Evolutionary conservation across 345 rosid genomes (phyloP).

Genomic region (Arabis alpina): DNA sequence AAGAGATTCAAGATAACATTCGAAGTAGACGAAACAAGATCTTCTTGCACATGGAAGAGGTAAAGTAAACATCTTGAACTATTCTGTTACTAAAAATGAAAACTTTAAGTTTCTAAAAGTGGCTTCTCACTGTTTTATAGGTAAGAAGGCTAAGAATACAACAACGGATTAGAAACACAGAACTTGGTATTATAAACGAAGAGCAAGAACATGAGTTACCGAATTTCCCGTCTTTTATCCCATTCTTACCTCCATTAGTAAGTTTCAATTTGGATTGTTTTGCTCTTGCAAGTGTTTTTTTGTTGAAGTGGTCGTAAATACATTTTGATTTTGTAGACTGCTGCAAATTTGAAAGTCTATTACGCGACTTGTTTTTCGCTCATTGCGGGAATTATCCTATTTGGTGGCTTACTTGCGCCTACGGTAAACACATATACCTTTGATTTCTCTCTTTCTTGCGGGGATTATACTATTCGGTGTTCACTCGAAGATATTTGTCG

Average conservation of each 20-base stretch:
- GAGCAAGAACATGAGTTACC: slow-evolving; percentile 80
- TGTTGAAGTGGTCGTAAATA: neutral
- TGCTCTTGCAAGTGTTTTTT: neutral
- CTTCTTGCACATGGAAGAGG: slow-evolving; percentile 99
- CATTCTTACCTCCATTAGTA: slow-evolving; percentile 95
- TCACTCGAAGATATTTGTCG: neutral
- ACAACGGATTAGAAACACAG: slow-evolving; percentile 76
- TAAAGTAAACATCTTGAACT: neutral
- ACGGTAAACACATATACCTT: slow-evolving; percentile 50
- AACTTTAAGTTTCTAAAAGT: slow-evolving; percentile 14
- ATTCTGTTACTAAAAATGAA: slow-evolving; percentile 11
- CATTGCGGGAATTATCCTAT: slow-evolving; percentile 82
- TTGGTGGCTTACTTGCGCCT: slow-evolving; percentile 95
- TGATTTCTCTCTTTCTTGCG: neutral
- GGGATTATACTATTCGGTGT: too few species aligned
- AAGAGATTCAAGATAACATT: slow-evolving; percentile 93
- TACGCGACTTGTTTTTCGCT: slow-evolving; percentile 90
- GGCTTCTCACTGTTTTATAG: slow-evolving; percentile 40
- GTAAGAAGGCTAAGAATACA: slow-evolving; percentile 94
- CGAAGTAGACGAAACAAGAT: slow-evolving; percentile 92
- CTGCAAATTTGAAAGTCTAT: slow-evolving; percentile 79
- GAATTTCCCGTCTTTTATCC: slow-evolving; percentile 92
- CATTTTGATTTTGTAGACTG: slow-evolving; percentile 54
- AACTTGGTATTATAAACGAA: slow-evolving; percentile 64
- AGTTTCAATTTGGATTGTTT: slow-evolving; percentile 25